Evolutionary conservation across 192 early-diverging fungal genomes (phyloP).

Genomic region (Coemansia asiatica): DNA sequence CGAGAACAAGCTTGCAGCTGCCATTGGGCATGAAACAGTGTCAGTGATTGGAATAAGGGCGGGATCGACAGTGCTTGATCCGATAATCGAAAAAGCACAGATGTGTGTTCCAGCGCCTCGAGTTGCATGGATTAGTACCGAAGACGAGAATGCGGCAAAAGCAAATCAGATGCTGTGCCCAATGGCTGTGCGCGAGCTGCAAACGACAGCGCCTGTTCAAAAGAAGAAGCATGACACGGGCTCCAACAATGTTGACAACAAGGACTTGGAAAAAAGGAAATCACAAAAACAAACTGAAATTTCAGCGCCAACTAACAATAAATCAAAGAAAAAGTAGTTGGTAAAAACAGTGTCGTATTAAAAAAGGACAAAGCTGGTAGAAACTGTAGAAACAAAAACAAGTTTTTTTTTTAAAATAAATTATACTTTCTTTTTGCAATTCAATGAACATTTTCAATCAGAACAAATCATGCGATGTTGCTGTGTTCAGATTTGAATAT

Average conservation of each 20-base stretch:
- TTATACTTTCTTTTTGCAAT: neutral
- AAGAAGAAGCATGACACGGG: conserved; percentile 6
- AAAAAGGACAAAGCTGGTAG: neutral
- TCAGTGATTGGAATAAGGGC: conserved; percentile 45
- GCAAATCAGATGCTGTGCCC: conserved; percentile 2
- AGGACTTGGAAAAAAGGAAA: neutral
- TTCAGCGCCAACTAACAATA: neutral
- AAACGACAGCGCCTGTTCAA: conserved; percentile 35
- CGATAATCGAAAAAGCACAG: conserved; percentile 26
- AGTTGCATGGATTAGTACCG: conserved; percentile 40
- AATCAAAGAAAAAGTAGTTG: neutral
- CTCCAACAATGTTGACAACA: neutral
- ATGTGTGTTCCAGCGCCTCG: conserved; percentile 12
- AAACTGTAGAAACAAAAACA: neutral
- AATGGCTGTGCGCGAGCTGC: conserved; percentile 41
- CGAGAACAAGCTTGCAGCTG: conserved; percentile 27
- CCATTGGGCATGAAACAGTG: conserved; percentile 29
- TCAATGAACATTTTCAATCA: neutral
- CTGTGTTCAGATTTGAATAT: neutral
- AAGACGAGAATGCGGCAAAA: neutral
- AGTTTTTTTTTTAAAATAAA: neutral
- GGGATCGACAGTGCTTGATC: conserved; percentile 25
- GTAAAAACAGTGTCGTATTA: neutral
- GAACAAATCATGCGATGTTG: neutral
- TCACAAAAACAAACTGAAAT: neutral